phyloP scores from a whole-genome alignment of 805 yeast genomes.

The Metschnikowia baotianmanensis region DNA sequence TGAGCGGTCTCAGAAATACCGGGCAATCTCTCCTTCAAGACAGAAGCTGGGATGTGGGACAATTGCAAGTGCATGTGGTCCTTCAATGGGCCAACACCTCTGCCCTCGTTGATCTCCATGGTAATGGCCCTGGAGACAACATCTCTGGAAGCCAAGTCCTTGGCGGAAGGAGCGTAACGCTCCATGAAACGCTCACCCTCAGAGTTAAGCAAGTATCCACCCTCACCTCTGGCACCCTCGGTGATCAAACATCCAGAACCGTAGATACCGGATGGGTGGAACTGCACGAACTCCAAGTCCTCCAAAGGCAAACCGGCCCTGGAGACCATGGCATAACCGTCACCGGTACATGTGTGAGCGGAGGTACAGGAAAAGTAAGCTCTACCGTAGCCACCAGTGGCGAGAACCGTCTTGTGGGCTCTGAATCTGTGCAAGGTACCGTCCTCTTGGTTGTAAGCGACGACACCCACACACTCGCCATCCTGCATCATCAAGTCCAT shows the following conservation, averaged over 20 bases:
- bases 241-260: constrained; percentile 99
- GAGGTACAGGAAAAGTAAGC: constrained; percentile 98
- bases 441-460: constrained; percentile 98
- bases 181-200: constrained; percentile 99
- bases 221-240: constrained; percentile 99
- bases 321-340: constrained; percentile 96
- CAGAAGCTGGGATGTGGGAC: constrained; percentile 89
- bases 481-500: constrained; percentile 91
- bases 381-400: constrained; percentile 99
- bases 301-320: constrained; percentile 98
- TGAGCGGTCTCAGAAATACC: constrained; percentile 99
- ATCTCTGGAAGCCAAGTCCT: constrained; percentile 97
- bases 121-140: constrained; percentile 98
- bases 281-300: constrained; percentile 96
- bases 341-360: constrained; percentile 99
- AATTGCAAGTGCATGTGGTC: constrained; percentile 96
- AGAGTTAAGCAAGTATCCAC: constrained; percentile 93
- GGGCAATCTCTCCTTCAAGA: constrained; percentile 92
- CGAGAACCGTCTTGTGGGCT: constrained; percentile 93
- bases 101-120: constrained; percentile 96
- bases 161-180: constrained; percentile 98
- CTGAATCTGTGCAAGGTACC: constrained; percentile 98
- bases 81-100: constrained; percentile 96
- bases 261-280: constrained; percentile 99
- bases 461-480: constrained; percentile 94